These are phyloP conservation scores for Xylaria sp. DNA, from an alignment of 2,329 filamentous ascomycete genomes.

Conservation along the genomic window DNA sequence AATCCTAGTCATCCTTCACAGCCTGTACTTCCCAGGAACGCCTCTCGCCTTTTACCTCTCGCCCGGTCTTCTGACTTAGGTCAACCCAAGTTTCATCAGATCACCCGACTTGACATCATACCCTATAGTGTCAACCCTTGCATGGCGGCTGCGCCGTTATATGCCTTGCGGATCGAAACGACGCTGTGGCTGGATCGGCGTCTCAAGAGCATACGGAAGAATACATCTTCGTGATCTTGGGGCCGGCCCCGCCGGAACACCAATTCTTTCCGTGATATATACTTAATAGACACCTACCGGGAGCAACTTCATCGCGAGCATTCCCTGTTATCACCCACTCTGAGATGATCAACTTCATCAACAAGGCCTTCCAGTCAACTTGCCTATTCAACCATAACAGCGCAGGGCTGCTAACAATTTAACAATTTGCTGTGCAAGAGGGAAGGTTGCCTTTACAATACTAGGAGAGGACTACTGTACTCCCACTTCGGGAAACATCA, in stretches of 20 bases:
- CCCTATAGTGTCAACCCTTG: neutral
- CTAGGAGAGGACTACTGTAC: neutral
- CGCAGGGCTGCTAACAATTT: neutral
- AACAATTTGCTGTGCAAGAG: too few relatives aligned
- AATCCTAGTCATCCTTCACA: neutral
- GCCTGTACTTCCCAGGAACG: neutral
- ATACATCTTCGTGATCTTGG: slow-evolving; percentile 23
- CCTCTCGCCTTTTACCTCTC: neutral
- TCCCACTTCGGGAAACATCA: neutral
- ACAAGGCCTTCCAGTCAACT: neutral
- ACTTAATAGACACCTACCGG: neutral
- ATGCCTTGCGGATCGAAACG: slow-evolving; percentile 29
- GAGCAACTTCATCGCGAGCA: neutral
- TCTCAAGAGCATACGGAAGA: slow-evolving; percentile 36
- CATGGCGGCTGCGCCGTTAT: slow-evolving; percentile 12
- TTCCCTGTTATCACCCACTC: neutral
- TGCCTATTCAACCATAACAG: neutral
- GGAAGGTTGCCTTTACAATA: neutral
- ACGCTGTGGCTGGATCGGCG: slow-evolving; percentile 33
- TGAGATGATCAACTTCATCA: neutral
- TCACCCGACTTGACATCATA: slow-evolving; percentile 13
- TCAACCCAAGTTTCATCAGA: slow-evolving; percentile 20
- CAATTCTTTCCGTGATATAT: slow-evolving; percentile 2
- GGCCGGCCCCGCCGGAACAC: slow-evolving; percentile 29
- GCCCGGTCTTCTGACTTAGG: neutral